Evolutionary conservation across 78 protist species (phyloP).

Genomic region (Emiliania huxleyi): DNA sequence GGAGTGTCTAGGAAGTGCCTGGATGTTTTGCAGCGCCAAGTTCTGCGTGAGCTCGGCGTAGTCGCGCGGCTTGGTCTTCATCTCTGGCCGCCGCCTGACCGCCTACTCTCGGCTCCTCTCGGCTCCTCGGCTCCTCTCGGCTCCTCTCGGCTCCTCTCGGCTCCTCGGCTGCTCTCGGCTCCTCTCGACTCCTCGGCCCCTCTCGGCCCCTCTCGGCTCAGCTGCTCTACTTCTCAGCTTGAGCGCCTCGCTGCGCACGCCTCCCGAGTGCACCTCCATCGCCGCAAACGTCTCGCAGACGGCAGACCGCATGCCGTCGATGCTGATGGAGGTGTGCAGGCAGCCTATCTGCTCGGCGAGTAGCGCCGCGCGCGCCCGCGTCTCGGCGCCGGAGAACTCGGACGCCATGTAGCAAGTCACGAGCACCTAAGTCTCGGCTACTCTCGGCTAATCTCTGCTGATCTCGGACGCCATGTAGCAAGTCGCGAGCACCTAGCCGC

Average conservation of each 20-base stretch:
- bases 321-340: background rate
- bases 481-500: conserved; percentile 57
- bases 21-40: conserved; percentile 84
- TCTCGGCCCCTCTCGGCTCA: too few species aligned
- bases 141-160: too few species aligned
- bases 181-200: too few species aligned
- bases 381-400: background rate
- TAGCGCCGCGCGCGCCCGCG: background rate
- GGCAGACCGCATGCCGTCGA: background rate
- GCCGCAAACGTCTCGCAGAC: background rate
- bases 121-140: too few species aligned
- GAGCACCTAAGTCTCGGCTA: too few species aligned
- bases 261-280: background rate
- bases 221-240: too few species aligned
- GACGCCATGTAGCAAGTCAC: conserved; percentile 72
- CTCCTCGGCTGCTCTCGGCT: too few species aligned
- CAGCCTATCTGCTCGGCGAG: background rate
- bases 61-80: background rate
- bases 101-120: too few species aligned
- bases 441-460: background rate
- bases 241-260: background rate
- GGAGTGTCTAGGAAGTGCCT: conserved; percentile 37
- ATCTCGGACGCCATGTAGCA: conserved; percentile 67
- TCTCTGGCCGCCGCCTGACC: background rate
- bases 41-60: background rate